These are phyloP conservation scores for Phytopythium oedochilum DNA, from an alignment of 352 stramenopile species.

Conservation along the genomic window DNA sequence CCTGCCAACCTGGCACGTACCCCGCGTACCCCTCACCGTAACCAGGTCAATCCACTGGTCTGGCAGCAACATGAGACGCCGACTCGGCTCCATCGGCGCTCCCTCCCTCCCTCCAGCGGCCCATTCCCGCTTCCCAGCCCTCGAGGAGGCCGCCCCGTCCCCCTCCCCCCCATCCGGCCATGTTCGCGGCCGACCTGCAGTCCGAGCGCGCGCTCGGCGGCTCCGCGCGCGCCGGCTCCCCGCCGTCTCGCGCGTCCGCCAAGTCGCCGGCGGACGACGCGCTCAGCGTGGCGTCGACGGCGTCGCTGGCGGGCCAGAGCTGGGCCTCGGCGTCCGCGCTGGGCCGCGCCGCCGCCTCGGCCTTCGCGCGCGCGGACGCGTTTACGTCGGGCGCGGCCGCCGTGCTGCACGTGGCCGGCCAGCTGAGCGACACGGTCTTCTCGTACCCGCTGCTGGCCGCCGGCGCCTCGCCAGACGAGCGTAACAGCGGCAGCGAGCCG, in stretches of 20 bases:
- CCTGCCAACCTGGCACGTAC: too few relatives aligned
- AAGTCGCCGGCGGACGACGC: slow-evolving; percentile 22
- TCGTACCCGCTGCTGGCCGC: slow-evolving; percentile 46
- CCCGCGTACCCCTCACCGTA: too few relatives aligned
- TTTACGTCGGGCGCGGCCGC: slow-evolving; percentile 57
- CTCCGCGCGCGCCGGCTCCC: slow-evolving; percentile 10
- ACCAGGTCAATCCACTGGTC: too few relatives aligned
- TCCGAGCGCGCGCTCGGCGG: slow-evolving; percentile 20
- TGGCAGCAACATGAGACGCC: too few relatives aligned
- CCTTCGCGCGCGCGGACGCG: slow-evolving; percentile 31
- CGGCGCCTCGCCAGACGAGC: slow-evolving; percentile 6
- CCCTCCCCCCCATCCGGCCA: slow-evolving; percentile 4
- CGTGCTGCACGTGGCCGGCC: slow-evolving; percentile 49
- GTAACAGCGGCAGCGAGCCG: slow-evolving; percentile 9
- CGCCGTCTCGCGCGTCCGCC: not conserved
- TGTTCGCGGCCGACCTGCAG: slow-evolving; percentile 25
- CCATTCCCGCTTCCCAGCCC: not conserved
- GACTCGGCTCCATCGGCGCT: too few relatives aligned
- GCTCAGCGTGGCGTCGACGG: slow-evolving; percentile 21
- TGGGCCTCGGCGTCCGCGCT: slow-evolving; percentile 11
- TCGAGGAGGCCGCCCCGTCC: not conserved
- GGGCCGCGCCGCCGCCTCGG: slow-evolving; percentile 22
- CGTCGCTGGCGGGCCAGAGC: slow-evolving; percentile 14
- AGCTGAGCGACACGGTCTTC: slow-evolving; percentile 62
- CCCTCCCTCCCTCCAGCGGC: too few relatives aligned